Base-by-base conservation (phyloP, 1,284 basidiomycete species). In the Somion occarium region DNA sequence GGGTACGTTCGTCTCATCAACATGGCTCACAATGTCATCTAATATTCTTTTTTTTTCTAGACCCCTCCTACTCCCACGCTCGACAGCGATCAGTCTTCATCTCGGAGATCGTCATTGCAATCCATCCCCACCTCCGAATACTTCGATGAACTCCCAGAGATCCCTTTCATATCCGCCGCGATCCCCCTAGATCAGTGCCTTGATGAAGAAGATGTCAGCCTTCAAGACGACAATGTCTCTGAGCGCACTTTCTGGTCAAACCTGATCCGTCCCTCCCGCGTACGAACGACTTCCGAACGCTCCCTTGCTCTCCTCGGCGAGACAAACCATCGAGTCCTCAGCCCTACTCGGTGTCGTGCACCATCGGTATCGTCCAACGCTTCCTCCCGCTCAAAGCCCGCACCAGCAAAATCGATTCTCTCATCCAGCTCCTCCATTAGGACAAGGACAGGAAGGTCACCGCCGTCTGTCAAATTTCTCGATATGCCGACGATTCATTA, bases 381-480 rank as follows among this genome's bases (percentile, higher is more conserved):
- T 26, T 64, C 63, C 37, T 65, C 62, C n/a, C 59, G 61, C 12
- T 61, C 61, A 27, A 56, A 60, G 47, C 64, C 64, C 26, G 59
- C 62, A 1, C 65, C 65, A 2, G 64, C 64, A n/a, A 64, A 63
- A 53, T 66, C 64, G 15, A 67, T 66, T 44, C 59, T 67, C 5
- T 65, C 65, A 27, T 65, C 63, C 23, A 58, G 60, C 46, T 60
- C 63, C 12, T 65, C 69, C 23, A 66, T 64, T 24, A 56, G 63
- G 42, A 64, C 71, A 27, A 64, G 58, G 49, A 69, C 60, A 54
- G 66, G 56, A 37, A 68, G 67, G 7, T 65, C 68, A 4, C 59
- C 71, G 7, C 61, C 70, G 1, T 75, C 73, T 18, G 74, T 74
- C 20, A 74, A 75, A 58, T 74, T 74, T 55, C 67, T 73, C 25